Base-by-base conservation (phyloP, 176 grass and related monocot species). In the Bolboschoenus planiculmis region DNA sequence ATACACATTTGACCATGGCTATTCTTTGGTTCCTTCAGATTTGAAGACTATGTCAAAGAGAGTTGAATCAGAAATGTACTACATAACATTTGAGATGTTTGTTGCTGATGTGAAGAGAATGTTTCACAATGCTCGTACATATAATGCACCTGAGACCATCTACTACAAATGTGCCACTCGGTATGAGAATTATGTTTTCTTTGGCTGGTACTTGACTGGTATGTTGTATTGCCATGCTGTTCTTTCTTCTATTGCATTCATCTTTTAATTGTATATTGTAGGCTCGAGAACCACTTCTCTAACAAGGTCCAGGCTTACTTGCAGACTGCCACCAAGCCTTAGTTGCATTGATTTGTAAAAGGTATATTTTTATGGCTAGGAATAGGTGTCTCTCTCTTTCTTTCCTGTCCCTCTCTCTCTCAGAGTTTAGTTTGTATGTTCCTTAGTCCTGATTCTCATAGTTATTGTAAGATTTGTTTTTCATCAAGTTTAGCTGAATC, bases 41-140 rank as follows among this genome's bases (percentile, higher is more conserved):
- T 84, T 99, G 86, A 99, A 66, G 51, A 99, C 97, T 23, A 93
- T 99, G 93, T 90, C 78, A 21, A 99, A 83, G 87, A 90, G 97
- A 86, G 71, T 99, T 1, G 93, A 99, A 16, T 96, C 97, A 4
- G 97, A 96, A 39, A 89, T 93, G 86, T 99, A 99, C 83, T 99
- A 99, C 72, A 88, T 99, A 68, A 99, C 97, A 78, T 88, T 99
- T 63, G 93, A 99, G 87, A 99, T 99, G 97, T 99, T 99, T 78
- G 88, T 93, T 78, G 92, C 97, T 1, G 97, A 99, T 72, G 86
- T 89, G 79, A 93, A 91, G 80, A 90, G 97, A 90, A 99, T 99
- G 97, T 89, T 92, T 66, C 42, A 24, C 79, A 99, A 99, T 82
- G 97, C 97, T 7, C 91, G 86, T 64, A 99, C 97, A 26, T 99